Percentiles rank a stretch among this genome's conserved stretches.
These are phyloP conservation scores for Boletus subcaerulescens DNA, from an alignment of 768 basidiomycete species.

Conservation along the genomic window DNA sequence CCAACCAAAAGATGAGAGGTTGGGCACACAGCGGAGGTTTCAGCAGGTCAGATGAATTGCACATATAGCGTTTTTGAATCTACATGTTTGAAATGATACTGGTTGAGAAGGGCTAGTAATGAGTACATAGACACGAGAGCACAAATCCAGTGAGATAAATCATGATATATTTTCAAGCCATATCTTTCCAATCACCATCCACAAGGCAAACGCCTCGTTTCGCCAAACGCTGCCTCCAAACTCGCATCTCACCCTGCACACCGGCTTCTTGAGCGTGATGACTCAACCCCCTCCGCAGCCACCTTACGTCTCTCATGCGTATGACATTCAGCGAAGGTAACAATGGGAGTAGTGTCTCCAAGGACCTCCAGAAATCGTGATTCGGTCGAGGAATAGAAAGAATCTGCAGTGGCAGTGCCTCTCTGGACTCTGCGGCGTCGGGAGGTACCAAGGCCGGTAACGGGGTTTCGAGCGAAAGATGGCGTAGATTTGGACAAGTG, in stretches of 20 bases:
- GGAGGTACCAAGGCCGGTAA: slow-evolving; percentile 49
- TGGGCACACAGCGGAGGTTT: no score
- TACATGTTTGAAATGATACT: no score
- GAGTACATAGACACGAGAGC: neutral
- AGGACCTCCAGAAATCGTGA: slow-evolving; percentile 49
- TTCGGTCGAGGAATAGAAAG: slow-evolving; percentile 77
- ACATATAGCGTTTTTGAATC: no score
- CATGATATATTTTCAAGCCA: slow-evolving; percentile 14
- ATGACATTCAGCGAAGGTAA: slow-evolving; percentile 57
- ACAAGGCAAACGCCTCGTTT: slow-evolving; percentile 59
- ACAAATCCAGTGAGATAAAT: slow-evolving; percentile 10
- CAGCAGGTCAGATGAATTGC: no score
- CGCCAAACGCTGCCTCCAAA: slow-evolving; percentile 64
- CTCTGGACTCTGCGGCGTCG: slow-evolving; percentile 23
- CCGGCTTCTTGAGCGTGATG: slow-evolving; percentile 66
- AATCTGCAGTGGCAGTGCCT: slow-evolving; percentile 48
- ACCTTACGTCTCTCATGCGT: slow-evolving; percentile 65
- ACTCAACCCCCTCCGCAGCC: slow-evolving; percentile 68
- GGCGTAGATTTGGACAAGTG: slow-evolving; percentile 54
- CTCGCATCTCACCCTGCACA: slow-evolving; percentile 76
- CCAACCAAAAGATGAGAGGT: no score
- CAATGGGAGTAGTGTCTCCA: slow-evolving; percentile 54
- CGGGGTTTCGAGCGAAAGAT: slow-evolving; percentile 71
- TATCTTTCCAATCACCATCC: slow-evolving; percentile 70
- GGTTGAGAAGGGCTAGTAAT: neutral